A percentile compares a stretch with the other conserved stretches of the same genome.
These are phyloP conservation scores for Closterium sp. DNA, from an alignment of 139 green algal species.

Conservation along the genomic window DNA sequence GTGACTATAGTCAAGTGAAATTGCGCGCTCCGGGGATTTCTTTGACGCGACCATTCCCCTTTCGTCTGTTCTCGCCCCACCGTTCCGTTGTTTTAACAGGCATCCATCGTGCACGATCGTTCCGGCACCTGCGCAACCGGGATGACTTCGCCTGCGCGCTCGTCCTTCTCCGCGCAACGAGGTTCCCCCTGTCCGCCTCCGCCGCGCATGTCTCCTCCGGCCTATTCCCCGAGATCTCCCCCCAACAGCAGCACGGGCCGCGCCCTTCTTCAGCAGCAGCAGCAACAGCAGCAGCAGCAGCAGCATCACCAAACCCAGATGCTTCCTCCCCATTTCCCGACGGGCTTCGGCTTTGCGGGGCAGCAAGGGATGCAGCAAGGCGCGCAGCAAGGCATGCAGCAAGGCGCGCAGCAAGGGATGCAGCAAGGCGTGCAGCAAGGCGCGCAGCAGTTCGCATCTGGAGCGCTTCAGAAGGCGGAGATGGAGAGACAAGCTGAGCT, in stretches of 20 bases:
- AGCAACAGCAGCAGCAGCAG: not conserved
- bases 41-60: no score
- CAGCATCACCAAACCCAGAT: not conserved
- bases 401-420: not conserved
- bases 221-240: not conserved
- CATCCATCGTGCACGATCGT: not conserved
- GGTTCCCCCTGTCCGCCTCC: no score
- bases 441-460: no score
- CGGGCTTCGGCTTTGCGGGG: not conserved
- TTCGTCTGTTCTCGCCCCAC: no score
- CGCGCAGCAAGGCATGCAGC: not conserved
- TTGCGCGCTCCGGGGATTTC: no score
- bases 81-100: not conserved
- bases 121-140: not conserved
- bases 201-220: not conserved
- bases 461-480: not conserved
- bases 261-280: not conserved
- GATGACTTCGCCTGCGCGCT: not conserved
- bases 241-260: not conserved
- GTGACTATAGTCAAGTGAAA: no score
- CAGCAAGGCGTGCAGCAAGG: not conserved
- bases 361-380: not conserved
- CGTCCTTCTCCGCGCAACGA: not conserved
- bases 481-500: not conserved
- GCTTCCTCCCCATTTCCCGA: not conserved